phyloP scores from a whole-genome alignment of 179 eudicot species.

The Beta macrorhiza region DNA sequence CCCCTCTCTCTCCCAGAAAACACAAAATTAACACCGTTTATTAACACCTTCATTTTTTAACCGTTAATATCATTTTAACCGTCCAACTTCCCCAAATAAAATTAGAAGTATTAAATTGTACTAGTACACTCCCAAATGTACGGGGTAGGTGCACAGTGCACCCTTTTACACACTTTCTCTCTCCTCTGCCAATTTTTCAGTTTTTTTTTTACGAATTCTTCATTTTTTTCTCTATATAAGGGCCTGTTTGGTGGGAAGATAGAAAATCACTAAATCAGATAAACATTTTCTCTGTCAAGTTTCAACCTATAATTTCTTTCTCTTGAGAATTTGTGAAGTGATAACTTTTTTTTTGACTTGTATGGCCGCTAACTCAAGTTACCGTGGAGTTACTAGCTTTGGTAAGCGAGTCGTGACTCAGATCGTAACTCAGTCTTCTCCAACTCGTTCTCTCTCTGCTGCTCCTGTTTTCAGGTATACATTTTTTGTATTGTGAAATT shows the following conservation, averaged over 20 bases:
- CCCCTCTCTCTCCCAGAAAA: neutral
- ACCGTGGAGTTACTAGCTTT: constrained; percentile 38
- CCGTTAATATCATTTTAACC: neutral
- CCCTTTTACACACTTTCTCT: neutral
- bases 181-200: neutral
- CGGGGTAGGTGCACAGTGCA: constrained; percentile 28
- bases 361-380: constrained; percentile 63
- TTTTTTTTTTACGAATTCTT: neutral
- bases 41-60: neutral
- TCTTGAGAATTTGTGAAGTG: too few relatives aligned
- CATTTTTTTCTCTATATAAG: constrained; percentile 1
- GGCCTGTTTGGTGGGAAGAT: neutral
- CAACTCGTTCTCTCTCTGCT: constrained; percentile 23
- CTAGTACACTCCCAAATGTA: constrained; percentile 19
- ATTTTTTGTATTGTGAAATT: neutral
- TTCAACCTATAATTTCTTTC: neutral
- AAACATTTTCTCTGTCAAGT: neutral
- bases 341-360: constrained; percentile 8
- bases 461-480: constrained; percentile 41
- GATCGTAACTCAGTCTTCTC: constrained; percentile 26
- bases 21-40: neutral
- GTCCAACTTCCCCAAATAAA: neutral
- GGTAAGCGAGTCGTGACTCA: constrained; percentile 49
- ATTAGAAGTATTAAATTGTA: too few relatives aligned
- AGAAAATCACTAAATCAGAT: neutral